A percentile compares a stretch with the other conserved stretches of the same genome.
phyloP scores from a whole-genome alignment of 306 rosid species.

The Castanea crenata region DNA sequence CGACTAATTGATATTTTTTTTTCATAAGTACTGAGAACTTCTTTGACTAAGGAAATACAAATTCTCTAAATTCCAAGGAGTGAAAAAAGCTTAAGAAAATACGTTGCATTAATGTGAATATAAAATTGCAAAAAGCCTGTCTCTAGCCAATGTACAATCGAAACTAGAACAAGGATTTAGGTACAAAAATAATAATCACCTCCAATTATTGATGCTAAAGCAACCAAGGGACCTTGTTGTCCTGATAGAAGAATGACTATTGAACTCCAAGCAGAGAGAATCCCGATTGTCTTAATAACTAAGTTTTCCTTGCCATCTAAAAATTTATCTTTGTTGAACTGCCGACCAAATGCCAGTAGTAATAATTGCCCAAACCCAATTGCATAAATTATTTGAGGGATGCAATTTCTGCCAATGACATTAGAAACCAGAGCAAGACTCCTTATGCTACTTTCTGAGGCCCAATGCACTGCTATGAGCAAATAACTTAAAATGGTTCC shows the following conservation, averaged over 20 bases:
- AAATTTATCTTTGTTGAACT: slow-evolving; percentile 28
- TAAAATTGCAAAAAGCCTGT: slow-evolving; percentile 15
- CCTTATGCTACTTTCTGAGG: slow-evolving; percentile 44
- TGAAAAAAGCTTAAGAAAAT: not conserved
- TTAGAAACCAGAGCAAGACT: slow-evolving; percentile 37
- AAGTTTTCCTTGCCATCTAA: slow-evolving; percentile 43
- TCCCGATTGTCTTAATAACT: slow-evolving; percentile 54
- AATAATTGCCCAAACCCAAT: slow-evolving; percentile 68
- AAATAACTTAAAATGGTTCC: slow-evolving; percentile 63
- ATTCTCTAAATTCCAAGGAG: slow-evolving; percentile 11
- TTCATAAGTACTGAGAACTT: not conserved
- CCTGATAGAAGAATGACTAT: slow-evolving; percentile 80
- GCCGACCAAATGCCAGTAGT: slow-evolving; percentile 46
- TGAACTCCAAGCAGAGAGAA: slow-evolving; percentile 75
- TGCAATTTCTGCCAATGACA: slow-evolving; percentile 49
- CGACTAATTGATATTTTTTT: not conserved
- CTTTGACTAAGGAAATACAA: slow-evolving; percentile 14
- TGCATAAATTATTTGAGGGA: slow-evolving; percentile 71
- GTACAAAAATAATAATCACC: slow-evolving; percentile 45
- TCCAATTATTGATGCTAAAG: slow-evolving; percentile 68
- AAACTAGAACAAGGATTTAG: slow-evolving; percentile 11
- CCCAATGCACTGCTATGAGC: slow-evolving; percentile 66
- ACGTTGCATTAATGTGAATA: slow-evolving; percentile 2
- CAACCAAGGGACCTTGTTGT: slow-evolving; percentile 84
- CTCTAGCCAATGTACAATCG: not conserved